Percentiles rank a stretch among this genome's conserved stretches.
phyloP scores from a whole-genome alignment of 768 basidiomycete species.

The Pleurotus sapidus region DNA sequence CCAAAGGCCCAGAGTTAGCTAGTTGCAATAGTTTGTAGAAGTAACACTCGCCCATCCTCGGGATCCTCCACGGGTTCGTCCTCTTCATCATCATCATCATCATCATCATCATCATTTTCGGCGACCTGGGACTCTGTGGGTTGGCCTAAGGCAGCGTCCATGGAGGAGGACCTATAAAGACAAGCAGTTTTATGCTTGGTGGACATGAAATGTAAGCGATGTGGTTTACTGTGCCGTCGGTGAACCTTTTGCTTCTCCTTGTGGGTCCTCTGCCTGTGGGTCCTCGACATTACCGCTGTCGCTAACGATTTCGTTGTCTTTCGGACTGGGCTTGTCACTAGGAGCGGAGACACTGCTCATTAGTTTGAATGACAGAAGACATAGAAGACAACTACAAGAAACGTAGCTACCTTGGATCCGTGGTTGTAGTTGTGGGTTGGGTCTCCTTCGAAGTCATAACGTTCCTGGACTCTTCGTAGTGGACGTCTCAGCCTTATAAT shows the following conservation, averaged over 20 bases:
- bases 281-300: background rate
- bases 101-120: no score
- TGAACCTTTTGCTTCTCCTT: background rate
- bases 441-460: background rate
- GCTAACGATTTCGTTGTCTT: background rate
- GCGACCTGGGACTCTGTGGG: no score
- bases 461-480: background rate
- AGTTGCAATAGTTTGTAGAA: no score
- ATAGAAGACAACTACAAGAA: background rate
- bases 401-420: background rate
- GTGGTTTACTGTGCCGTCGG: background rate
- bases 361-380: background rate
- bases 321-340: background rate
- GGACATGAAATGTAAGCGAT: background rate
- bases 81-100: no score
- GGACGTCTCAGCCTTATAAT: background rate
- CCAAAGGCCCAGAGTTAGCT: no score
- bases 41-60: background rate
- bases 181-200: background rate
- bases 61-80: no score
- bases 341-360: no score
- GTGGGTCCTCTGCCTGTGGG: background rate
- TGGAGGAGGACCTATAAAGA: no score
- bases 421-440: background rate
- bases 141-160: no score